These are phyloP conservation scores for Diaporthe citri DNA, from an alignment of 2,329 filamentous ascomycete species.

Conservation along the genomic window DNA sequence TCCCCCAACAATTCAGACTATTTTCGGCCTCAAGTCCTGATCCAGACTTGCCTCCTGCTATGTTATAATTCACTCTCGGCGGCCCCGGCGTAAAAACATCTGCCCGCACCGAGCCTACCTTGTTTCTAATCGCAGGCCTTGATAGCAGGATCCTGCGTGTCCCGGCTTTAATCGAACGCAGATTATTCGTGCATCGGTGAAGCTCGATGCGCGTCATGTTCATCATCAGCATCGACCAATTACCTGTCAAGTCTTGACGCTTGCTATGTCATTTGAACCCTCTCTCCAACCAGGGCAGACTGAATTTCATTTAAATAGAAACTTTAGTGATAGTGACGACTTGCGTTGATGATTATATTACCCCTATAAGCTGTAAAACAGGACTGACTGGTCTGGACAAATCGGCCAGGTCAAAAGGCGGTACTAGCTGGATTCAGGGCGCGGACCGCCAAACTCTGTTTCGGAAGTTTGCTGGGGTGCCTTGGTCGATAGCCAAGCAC, in stretches of 20 bases:
- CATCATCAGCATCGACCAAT: not conserved
- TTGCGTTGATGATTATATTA: constrained; percentile 6
- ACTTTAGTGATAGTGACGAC: constrained; percentile 6
- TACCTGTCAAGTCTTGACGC: not conserved
- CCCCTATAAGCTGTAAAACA: constrained; percentile 12
- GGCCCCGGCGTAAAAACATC: not conserved
- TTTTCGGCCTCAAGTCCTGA: constrained; percentile 2
- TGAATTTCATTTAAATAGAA: not conserved
- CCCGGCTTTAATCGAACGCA: not conserved
- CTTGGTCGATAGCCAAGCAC: constrained; percentile 27
- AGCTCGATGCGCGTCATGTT: not conserved
- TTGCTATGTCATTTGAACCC: not conserved
- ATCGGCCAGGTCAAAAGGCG: not conserved
- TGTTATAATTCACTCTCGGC: not conserved
- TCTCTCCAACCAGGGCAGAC: not conserved
- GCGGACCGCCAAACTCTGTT: constrained; percentile 31
- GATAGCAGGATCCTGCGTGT: not conserved
- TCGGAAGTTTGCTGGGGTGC: constrained; percentile 21
- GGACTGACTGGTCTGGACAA: not conserved
- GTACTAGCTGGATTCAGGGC: not conserved
- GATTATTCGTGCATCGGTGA: not conserved
- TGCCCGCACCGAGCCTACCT: not conserved
- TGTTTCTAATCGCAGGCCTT: not conserved
- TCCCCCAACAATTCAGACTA: no score
- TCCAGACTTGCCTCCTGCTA: not conserved